Evolutionary conservation across 495 filamentous ascomycete genomes (phyloP).

Genomic region (Chaetomium fimeti): DNA sequence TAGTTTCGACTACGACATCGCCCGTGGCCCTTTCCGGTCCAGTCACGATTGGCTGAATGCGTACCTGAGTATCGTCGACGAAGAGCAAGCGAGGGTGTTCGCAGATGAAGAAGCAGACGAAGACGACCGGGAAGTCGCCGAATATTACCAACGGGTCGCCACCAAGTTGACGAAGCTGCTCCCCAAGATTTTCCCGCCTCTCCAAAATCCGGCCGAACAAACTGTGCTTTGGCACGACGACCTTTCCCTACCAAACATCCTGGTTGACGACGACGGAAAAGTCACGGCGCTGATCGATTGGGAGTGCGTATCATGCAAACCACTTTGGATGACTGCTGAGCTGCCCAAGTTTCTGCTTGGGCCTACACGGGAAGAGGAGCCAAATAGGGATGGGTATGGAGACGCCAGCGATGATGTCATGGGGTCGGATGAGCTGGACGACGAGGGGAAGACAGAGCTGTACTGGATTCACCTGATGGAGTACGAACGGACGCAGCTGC

Average conservation of each 20-base stretch:
- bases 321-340: background rate
- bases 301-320: background rate
- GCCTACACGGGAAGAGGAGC: background rate
- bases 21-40: slow-evolving; percentile 32
- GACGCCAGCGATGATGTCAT: background rate
- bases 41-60: slow-evolving; percentile 35
- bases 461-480: background rate
- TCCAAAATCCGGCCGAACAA: background rate
- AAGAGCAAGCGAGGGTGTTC: slow-evolving; percentile 23
- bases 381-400: background rate
- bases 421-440: background rate
- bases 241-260: background rate
- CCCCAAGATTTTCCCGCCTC: background rate
- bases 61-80: slow-evolving; percentile 29
- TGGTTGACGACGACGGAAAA: slow-evolving; percentile 2
- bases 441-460: background rate
- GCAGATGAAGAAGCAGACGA: slow-evolving; percentile 21
- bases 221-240: background rate
- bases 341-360: background rate
- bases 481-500: background rate
- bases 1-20: slow-evolving; percentile 30
- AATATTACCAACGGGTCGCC: slow-evolving; percentile 16
- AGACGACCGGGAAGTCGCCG: slow-evolving; percentile 25
- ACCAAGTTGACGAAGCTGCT: slow-evolving; percentile 20
- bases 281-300: background rate